Conservation (phyloP, 495 filamentous ascomycete genomes). For the Clavariopsis aquatica region DNA sequence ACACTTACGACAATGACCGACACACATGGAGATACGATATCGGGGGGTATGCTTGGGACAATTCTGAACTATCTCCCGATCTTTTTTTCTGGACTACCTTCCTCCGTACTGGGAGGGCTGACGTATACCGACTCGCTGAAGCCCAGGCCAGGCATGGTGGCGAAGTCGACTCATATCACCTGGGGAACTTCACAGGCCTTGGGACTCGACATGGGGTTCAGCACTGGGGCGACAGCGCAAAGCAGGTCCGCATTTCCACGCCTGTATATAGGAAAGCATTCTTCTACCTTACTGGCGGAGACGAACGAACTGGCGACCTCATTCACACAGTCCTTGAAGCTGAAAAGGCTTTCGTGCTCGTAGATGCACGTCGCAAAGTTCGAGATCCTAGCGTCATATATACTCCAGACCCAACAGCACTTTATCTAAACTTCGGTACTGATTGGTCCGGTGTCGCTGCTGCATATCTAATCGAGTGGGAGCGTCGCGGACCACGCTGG, state of each 20-base stretch:
- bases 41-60: conserved; percentile 23
- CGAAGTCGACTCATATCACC: conserved; percentile 23
- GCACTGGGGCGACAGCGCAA: conserved; percentile 24
- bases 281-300: conserved; percentile 52
- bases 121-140: conserved; percentile 17
- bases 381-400: conserved; percentile 45
- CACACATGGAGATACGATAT: conserved; percentile 22
- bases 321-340: conserved; percentile 7
- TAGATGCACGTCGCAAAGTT: conserved; percentile 54
- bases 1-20: conserved; percentile 20
- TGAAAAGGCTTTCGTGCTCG: conserved; percentile 42
- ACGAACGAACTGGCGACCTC: conserved; percentile 49
- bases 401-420: conserved; percentile 47
- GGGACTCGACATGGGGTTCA: conserved; percentile 24
- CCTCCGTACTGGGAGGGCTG: conserved; percentile 19
- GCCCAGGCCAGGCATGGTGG: conserved; percentile 12
- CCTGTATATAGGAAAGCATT: conserved; percentile 48
- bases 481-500: conserved; percentile 50
- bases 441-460: conserved; percentile 54
- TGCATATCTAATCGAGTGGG: conserved; percentile 54
- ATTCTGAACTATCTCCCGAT: conserved; percentile 22
- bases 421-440: conserved; percentile 52
- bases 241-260: conserved; percentile 25
- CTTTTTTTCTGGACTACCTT: conserved; percentile 23
- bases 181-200: conserved; percentile 23